Evolutionary conservation across 305 asterid species (phyloP), one percentile per base, ranked within the genome.

Genomic region (Fraxinus xanthoxyloides): DNA sequence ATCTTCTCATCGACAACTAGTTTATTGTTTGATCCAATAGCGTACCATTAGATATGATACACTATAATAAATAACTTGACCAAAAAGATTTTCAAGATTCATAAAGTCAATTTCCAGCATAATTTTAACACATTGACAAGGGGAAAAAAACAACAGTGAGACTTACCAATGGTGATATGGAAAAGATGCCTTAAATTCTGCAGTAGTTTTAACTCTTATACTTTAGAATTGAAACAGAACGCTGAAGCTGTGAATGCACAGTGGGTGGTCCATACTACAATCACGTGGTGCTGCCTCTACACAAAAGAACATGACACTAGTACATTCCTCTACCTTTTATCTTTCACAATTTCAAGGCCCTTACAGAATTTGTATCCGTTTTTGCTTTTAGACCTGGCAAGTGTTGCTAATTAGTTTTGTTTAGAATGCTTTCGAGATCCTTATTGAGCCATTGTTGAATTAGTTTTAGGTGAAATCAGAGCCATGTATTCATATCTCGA

Each of bases 201-300:
- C 73, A 8, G 35, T 2, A 21, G 31, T 23, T 61, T 61, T 56
- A 51, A 56, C 67, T 56, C 21, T 56, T 56, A 54, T 54, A 56
- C 24, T 54, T 34, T 34, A 34, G 70, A 7, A 8, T 61, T 61
- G 30, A 9, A 61, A 61, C 30, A 23, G 5, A 28, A 28, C 23
- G 38, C 13, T 28, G 35, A 67, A 67, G 74, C 74, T 15, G 74
- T 19, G 67, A 48, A 19, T 28, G 24, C 38, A 76, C 77, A 35
- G 77, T 75, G 87, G 90, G 69, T 87, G 90, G 90, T 88, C 92
- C 92, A 87, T 85, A 87, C 85, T 84, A 87, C 82, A 9, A 78
- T 89, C 95, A 90, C 93, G 92, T 90, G 95, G 48, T 82, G 56
- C 78, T 88, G 93, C 74, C 74, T 65, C 77, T 80, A 81, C 15